Evolutionary conservation across 306 rosid species (phyloP).

Genomic region (Psophocarpus tetragonolobus): DNA sequence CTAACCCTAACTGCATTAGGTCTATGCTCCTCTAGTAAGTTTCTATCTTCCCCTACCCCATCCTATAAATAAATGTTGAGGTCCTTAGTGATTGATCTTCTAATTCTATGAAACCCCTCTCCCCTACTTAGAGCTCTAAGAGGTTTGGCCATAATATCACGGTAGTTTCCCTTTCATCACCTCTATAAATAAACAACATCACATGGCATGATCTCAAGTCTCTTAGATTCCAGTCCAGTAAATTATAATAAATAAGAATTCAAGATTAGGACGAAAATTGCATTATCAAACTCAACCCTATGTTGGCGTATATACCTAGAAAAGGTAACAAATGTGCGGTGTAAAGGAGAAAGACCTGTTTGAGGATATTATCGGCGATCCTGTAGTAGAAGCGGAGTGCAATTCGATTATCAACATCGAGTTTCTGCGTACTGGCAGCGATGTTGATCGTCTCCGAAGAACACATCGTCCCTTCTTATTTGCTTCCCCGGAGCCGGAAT

Average conservation of each 20-base stretch:
- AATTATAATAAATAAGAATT: not conserved
- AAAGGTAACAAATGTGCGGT: not conserved
- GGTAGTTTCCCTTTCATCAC: not conserved
- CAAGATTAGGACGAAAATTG: slow-evolving; percentile 10
- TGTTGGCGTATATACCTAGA: not conserved
- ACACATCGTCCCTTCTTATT: slow-evolving; percentile 55
- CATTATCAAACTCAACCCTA: slow-evolving; percentile 17
- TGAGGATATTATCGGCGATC: slow-evolving; percentile 82
- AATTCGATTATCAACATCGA: slow-evolving; percentile 78
- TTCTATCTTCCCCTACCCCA: not conserved
- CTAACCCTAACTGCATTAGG: not conserved
- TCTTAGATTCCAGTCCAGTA: not conserved
- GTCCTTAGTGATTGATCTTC: no score
- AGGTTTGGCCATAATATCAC: not conserved
- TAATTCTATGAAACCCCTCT: not conserved
- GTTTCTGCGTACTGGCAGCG: slow-evolving; percentile 67
- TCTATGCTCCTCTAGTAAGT: not conserved
- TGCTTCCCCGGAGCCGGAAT: not conserved
- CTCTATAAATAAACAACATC: not conserved
- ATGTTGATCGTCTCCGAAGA: slow-evolving; percentile 73
- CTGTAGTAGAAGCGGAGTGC: slow-evolving; percentile 77
- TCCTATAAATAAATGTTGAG: not conserved
- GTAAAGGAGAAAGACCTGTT: slow-evolving; percentile 57
- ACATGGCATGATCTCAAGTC: no score
- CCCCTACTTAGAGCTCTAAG: not conserved